A percentile compares a stretch with the other conserved stretches of the same genome.
Conservation (phyloP, 768 basidiomycete species). For the Imleria badia region DNA sequence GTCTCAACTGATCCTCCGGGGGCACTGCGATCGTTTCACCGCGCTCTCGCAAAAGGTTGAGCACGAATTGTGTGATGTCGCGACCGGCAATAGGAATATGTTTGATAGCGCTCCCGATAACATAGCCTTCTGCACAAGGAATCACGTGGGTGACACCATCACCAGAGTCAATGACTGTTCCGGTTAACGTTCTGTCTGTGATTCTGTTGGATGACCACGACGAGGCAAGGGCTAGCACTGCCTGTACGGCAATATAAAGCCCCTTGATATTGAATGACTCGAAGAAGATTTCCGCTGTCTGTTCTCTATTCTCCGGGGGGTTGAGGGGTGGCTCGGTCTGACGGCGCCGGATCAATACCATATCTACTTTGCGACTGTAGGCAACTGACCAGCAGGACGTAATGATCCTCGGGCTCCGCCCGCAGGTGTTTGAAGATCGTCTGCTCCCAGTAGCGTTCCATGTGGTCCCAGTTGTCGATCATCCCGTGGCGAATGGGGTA, state of each 20-base stretch:
- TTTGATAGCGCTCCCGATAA: conserved; percentile 98
- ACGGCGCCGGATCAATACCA: not conserved
- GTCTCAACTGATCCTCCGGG: conserved; percentile 89
- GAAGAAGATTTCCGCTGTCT: conserved; percentile 99
- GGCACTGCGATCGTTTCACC: conserved; percentile 92
- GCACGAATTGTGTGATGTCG: conserved; percentile 95
- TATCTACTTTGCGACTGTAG: not conserved
- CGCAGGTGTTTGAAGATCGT: conserved; percentile 99
- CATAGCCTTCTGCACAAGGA: conserved; percentile 94
- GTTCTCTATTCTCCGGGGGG: conserved; percentile 97
- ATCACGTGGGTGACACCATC: conserved; percentile 99
- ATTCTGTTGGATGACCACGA: conserved; percentile 94
- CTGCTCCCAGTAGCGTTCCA: conserved; percentile 99
- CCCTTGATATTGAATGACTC: conserved; percentile 99
- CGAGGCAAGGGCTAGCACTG: conserved; percentile 95
- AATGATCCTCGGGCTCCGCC: conserved; percentile 98
- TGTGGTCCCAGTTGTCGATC: conserved; percentile 98
- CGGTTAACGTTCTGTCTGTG: conserved; percentile 88
- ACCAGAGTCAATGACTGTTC: conserved; percentile 98
- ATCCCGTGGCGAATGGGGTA: conserved; percentile 97
- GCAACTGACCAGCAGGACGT: conserved; percentile 86
- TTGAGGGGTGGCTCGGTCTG: conserved; percentile 99
- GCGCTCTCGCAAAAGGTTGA: conserved; percentile 93
- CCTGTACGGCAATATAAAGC: conserved; percentile 97
- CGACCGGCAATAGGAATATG: conserved; percentile 98